phyloP scores from a whole-genome alignment of 768 basidiomycete species.

The Rhizopogon sp. region DNA sequence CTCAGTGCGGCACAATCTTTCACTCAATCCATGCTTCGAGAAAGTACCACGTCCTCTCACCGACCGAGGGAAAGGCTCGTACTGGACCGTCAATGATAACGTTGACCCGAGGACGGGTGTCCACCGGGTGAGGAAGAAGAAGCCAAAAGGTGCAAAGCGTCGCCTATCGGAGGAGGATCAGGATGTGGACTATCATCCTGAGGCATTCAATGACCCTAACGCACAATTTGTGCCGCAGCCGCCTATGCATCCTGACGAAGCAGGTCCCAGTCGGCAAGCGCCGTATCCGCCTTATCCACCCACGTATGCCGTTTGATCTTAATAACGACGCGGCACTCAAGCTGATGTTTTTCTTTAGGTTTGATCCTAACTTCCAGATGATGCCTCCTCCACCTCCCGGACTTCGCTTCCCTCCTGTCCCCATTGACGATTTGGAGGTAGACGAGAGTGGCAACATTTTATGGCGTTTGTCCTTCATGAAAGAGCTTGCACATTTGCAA shows the following conservation, averaged over 20 bases:
- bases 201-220: constrained; percentile 50
- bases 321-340: background rate
- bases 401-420: constrained; percentile 64
- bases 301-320: constrained; percentile 28
- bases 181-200: constrained; percentile 61
- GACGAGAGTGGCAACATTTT: constrained; percentile 78
- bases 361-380: constrained; percentile 70
- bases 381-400: constrained; percentile 45
- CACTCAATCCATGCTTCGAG: constrained; percentile 87
- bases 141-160: constrained; percentile 52
- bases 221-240: constrained; percentile 48
- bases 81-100: constrained; percentile 90
- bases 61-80: constrained; percentile 86
- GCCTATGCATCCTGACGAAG: constrained; percentile 55
- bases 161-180: constrained; percentile 49
- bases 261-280: constrained; percentile 52
- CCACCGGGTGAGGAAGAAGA: constrained; percentile 86
- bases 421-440: constrained; percentile 67
- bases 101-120: constrained; percentile 88
- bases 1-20: constrained; percentile 87
- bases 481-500: constrained; percentile 72
- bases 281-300: constrained; percentile 61
- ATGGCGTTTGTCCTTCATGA: constrained; percentile 77
- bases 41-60: constrained; percentile 90
- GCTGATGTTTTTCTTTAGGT: constrained; percentile 36